A percentile compares a stretch with the other conserved stretches of the same genome.
Evolutionary conservation across 805 yeast species (phyloP).

Genomic region (Danielia reshetovae): DNA sequence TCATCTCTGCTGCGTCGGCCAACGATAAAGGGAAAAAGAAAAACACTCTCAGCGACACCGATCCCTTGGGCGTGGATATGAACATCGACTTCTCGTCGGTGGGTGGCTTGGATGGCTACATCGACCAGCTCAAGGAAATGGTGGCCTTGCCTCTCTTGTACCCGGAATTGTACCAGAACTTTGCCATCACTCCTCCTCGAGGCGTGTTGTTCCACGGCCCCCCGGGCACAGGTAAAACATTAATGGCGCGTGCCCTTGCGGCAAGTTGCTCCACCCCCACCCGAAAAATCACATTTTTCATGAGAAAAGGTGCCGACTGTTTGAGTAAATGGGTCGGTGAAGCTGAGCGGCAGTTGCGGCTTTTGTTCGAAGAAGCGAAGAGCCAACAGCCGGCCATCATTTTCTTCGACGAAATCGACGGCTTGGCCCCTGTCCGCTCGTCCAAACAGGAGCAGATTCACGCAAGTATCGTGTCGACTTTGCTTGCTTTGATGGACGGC

Average conservation of each 20-base stretch:
- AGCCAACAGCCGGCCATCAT: conserved; percentile 94
- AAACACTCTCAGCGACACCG: conserved; percentile 76
- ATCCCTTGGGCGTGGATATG: conserved; percentile 89
- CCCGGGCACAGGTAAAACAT: conserved; percentile 97
- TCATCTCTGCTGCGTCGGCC: conserved; percentile 31
- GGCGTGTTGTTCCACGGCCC: conserved; percentile 98
- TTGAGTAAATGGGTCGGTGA: conserved; percentile 99
- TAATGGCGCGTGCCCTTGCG: conserved; percentile 96
- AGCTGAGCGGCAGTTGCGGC: conserved; percentile 89
- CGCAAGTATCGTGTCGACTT: conserved; percentile 92
- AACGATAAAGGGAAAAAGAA: conserved; percentile 41
- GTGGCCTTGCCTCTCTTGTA: conserved; percentile 87
- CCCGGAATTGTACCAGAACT: conserved; percentile 89
- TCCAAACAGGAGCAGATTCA: conserved; percentile 98
- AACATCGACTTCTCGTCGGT: conserved; percentile 78
- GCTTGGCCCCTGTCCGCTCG: conserved; percentile 95
- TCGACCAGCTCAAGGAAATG: conserved; percentile 94
- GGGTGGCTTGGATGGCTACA: conserved; percentile 90
- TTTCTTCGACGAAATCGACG: conserved; percentile 97
- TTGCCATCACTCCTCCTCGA: conserved; percentile 91
- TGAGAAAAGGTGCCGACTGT: conserved; percentile 98
- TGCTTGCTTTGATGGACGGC: conserved; percentile 96
- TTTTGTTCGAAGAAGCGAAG: conserved; percentile 92
- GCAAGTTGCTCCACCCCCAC: conserved; percentile 87
- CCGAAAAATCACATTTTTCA: conserved; percentile 87